These are phyloP conservation scores for Lachnellula subtilissima DNA, from an alignment of 2,329 filamentous ascomycete species.

Conservation along the genomic window DNA sequence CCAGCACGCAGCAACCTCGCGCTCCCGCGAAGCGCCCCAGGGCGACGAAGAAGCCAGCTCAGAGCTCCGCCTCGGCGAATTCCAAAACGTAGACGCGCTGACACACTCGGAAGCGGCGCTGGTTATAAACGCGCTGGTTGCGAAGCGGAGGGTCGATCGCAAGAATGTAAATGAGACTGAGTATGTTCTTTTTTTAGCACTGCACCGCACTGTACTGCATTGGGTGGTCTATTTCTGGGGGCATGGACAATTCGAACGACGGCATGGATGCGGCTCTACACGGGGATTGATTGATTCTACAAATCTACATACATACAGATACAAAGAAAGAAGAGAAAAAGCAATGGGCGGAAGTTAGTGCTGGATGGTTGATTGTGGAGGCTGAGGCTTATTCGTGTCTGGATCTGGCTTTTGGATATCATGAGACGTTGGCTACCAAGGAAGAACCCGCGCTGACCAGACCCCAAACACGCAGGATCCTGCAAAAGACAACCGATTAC, in stretches of 20 bases:
- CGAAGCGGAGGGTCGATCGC: conserved; percentile 71
- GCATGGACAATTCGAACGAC: too few species aligned
- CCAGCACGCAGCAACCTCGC: conserved; percentile 44
- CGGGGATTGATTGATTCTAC: too few species aligned
- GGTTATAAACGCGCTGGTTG: conserved; percentile 83
- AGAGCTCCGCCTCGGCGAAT: conserved; percentile 84
- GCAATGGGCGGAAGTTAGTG: too few species aligned
- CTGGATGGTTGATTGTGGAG: not conserved
- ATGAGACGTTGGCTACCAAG: not conserved
- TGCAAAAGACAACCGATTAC: conserved; percentile 86
- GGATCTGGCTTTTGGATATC: not conserved
- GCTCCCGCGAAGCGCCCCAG: conserved; percentile 61
- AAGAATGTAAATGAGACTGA: conserved; percentile 82
- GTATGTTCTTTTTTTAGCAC: conserved; percentile 45
- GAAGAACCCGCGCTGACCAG: not conserved
- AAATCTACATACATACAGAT: not conserved
- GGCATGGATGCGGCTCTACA: too few species aligned
- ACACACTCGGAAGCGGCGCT: conserved; percentile 89
- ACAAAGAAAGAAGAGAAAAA: not conserved
- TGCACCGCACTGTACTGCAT: not conserved
- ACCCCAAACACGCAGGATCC: conserved; percentile 49
- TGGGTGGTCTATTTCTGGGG: too few species aligned
- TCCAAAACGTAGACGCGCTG: conserved; percentile 84
- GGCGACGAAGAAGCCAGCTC: conserved; percentile 85
- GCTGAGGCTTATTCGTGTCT: not conserved